Conservation (phyloP, 306 rosid species). For the Adenanthera pavonina region DNA sequence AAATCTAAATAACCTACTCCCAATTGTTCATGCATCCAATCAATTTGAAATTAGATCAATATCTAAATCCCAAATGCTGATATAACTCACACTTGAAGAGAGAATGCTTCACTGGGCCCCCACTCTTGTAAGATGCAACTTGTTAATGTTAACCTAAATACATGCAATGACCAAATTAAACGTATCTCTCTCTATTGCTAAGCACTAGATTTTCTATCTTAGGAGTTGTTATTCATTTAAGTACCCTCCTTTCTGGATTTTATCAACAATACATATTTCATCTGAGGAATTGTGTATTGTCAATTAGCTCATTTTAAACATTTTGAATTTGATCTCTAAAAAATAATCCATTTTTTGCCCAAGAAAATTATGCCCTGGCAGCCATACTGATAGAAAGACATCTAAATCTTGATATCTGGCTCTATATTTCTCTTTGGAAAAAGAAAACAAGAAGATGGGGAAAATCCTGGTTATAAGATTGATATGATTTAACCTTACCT, state of each 20-base stretch:
- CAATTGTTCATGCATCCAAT: background rate
- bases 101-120: background rate
- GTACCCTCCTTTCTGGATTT: background rate
- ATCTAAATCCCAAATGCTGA: background rate
- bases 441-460: background rate
- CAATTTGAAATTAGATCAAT: background rate
- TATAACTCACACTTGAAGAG: conserved; percentile 14
- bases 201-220: background rate
- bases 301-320: background rate
- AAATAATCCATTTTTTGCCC: background rate
- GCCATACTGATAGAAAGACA: background rate
- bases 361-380: background rate
- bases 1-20: background rate
- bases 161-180: background rate
- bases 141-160: conserved; percentile 5
- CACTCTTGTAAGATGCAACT: background rate
- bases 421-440: background rate
- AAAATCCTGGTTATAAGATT: background rate
- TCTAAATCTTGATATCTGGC: background rate
- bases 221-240: background rate
- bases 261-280: background rate
- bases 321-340: background rate
- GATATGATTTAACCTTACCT: too few species aligned
- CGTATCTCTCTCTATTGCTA: background rate
- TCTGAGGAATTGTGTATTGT: background rate